Conservation (phyloP, 768 basidiomycete species). For the Lactarius quietus region DNA sequence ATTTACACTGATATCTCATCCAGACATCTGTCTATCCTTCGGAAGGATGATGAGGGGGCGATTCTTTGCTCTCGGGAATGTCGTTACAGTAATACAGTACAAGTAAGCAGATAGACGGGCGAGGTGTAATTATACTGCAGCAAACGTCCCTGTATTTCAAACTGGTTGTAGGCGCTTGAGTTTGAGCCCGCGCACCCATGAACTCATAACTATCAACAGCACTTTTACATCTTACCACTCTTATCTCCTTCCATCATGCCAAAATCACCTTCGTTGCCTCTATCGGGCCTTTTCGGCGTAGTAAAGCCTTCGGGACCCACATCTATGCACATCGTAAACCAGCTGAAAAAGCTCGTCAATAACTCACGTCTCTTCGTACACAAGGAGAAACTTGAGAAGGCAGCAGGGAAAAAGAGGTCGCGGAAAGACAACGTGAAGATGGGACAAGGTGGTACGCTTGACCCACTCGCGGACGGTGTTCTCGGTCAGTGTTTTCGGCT, state of each 20-base stretch:
- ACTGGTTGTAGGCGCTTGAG: background rate
- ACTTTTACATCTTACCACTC: background rate
- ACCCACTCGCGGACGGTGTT: slow-evolving; percentile 95
- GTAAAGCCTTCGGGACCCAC: slow-evolving; percentile 90
- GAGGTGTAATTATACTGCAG: too few relatives aligned
- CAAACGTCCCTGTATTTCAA: background rate
- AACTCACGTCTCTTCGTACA: slow-evolving; percentile 78
- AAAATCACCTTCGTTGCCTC: slow-evolving; percentile 45
- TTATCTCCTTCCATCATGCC: slow-evolving; percentile 9
- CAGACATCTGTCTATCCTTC: background rate
- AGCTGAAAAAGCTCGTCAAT: slow-evolving; percentile 74
- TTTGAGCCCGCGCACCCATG: too few relatives aligned
- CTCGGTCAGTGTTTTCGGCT: slow-evolving; percentile 52
- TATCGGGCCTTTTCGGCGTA: slow-evolving; percentile 83
- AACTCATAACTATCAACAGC: background rate
- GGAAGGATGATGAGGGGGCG: slow-evolving; percentile 1
- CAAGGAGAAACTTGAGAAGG: slow-evolving; percentile 49
- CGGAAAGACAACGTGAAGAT: slow-evolving; percentile 61
- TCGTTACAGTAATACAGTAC: background rate
- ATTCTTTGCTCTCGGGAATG: background rate
- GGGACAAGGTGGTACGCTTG: slow-evolving; percentile 92
- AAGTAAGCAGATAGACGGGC: background rate
- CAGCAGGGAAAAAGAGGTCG: slow-evolving; percentile 45
- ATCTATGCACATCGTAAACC: slow-evolving; percentile 87
- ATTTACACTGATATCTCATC: background rate